These are phyloP conservation scores for Mortierella hygrophila DNA, from an alignment of 192 early-diverging fungal genomes.

Conservation along the genomic window DNA sequence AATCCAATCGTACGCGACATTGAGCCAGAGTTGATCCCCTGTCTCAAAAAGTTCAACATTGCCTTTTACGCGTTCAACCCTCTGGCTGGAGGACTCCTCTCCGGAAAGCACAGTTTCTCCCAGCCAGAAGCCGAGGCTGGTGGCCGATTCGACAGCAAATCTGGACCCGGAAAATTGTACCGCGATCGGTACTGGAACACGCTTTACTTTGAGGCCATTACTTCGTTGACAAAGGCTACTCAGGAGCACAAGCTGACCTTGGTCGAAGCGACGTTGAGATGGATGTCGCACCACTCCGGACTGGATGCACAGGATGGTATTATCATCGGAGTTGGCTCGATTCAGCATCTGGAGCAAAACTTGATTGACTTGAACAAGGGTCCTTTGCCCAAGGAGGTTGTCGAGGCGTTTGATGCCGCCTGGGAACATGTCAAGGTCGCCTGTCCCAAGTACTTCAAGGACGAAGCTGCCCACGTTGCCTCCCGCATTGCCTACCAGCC, in stretches of 20 bases:
- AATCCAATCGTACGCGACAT: slow-evolving; percentile 48
- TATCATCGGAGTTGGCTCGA: slow-evolving; percentile 55
- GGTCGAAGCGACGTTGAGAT: slow-evolving; percentile 54
- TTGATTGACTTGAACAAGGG: slow-evolving; percentile 64
- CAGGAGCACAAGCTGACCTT: slow-evolving; percentile 38
- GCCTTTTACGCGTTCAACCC: slow-evolving; percentile 76
- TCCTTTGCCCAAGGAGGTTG: slow-evolving; percentile 62
- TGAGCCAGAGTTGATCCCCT: slow-evolving; percentile 65
- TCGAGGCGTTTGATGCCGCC: slow-evolving; percentile 69
- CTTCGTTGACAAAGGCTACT: slow-evolving; percentile 41
- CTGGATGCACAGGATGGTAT: slow-evolving; percentile 49
- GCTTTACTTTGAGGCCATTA: slow-evolving; percentile 67
- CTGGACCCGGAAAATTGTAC: slow-evolving; percentile 14
- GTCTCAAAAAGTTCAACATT: slow-evolving; percentile 63
- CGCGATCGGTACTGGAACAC: slow-evolving; percentile 63
- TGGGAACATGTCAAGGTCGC: slow-evolving; percentile 63
- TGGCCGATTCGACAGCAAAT: slow-evolving; percentile 25
- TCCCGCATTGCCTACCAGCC: not conserved
- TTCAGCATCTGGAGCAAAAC: slow-evolving; percentile 59
- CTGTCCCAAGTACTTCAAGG: slow-evolving; percentile 52
- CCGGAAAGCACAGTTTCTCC: slow-evolving; percentile 31
- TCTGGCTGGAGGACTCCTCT: slow-evolving; percentile 35
- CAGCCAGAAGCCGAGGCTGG: slow-evolving; percentile 8
- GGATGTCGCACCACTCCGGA: slow-evolving; percentile 58
- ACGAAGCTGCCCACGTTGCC: not conserved